Percentiles rank a stretch among this genome's conserved stretches.
Evolutionary conservation across 805 yeast genomes (phyloP).

Genomic region (Suhomyces sp.): DNA sequence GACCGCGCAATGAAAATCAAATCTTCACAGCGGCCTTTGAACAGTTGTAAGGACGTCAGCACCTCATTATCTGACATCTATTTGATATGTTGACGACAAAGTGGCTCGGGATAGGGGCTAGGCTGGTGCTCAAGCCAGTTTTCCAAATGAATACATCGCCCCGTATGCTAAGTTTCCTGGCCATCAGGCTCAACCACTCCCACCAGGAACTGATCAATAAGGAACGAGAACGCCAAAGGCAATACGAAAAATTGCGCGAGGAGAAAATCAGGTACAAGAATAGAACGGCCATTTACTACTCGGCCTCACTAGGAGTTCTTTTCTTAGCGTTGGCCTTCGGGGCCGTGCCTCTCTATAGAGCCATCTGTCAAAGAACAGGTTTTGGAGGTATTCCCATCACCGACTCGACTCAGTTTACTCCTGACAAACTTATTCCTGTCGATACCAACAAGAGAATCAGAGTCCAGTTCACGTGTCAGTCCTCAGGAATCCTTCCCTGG

Average conservation of each 20-base stretch:
- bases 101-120: neutral
- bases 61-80: neutral
- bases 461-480: conserved; percentile 88
- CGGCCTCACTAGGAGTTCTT: conserved; percentile 63
- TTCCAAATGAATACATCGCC: neutral
- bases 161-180: neutral
- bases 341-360: conserved; percentile 89
- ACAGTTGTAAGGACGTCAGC: neutral
- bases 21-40: neutral
- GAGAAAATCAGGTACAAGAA: conserved; percentile 35
- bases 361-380: conserved; percentile 91
- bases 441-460: conserved; percentile 78
- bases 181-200: neutral
- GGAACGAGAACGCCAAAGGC: conserved; percentile 11
- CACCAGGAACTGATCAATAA: neutral
- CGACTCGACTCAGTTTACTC: conserved; percentile 72
- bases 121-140: neutral
- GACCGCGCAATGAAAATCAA: neutral
- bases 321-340: conserved; percentile 80
- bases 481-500: conserved; percentile 91
- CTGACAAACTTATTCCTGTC: conserved; percentile 85
- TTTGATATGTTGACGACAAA: neutral
- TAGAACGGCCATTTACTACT: conserved; percentile 60
- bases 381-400: conserved; percentile 96
- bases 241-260: conserved; percentile 22